phyloP scores from a whole-genome alignment of 192 early-diverging fungal species.

The Linnemannia schmuckeri region DNA sequence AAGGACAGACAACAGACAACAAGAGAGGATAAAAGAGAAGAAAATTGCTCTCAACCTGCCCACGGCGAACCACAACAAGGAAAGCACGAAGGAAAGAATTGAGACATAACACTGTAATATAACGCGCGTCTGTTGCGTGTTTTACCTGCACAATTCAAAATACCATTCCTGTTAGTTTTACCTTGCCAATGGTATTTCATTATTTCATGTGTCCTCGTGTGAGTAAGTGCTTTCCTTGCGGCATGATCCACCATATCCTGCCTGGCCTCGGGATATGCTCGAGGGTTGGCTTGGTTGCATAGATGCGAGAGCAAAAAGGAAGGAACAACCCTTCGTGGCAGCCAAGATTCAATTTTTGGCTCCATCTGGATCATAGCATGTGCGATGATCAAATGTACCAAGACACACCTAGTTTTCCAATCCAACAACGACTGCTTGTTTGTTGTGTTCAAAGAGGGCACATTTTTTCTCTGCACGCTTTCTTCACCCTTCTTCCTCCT shows the following conservation, averaged over 20 bases:
- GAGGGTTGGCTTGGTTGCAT: neutral
- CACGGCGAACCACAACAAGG: neutral
- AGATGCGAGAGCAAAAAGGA: neutral
- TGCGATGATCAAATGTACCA: neutral
- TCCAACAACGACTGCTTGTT: neutral
- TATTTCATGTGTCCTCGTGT: neutral
- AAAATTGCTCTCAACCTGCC: neutral
- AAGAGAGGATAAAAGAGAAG: neutral
- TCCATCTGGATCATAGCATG: neutral
- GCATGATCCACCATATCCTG: neutral
- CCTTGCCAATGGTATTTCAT: neutral
- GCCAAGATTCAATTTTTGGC: too few species aligned
- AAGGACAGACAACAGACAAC: neutral
- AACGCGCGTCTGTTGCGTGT: neutral
- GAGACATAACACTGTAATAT: neutral
- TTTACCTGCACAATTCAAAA: neutral
- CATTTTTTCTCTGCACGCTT: neutral
- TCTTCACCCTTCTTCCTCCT: neutral
- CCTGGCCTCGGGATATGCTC: neutral
- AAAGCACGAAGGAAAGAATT: neutral
- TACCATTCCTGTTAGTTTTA: neutral
- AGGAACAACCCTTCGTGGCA: neutral
- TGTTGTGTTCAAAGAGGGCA: conserved; percentile 1
- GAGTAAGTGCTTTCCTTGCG: neutral
- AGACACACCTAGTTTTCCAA: neutral